Evolutionary conservation across 2,329 filamentous ascomycete genomes (phyloP).

Genomic region (Epichloe gansuensis): DNA sequence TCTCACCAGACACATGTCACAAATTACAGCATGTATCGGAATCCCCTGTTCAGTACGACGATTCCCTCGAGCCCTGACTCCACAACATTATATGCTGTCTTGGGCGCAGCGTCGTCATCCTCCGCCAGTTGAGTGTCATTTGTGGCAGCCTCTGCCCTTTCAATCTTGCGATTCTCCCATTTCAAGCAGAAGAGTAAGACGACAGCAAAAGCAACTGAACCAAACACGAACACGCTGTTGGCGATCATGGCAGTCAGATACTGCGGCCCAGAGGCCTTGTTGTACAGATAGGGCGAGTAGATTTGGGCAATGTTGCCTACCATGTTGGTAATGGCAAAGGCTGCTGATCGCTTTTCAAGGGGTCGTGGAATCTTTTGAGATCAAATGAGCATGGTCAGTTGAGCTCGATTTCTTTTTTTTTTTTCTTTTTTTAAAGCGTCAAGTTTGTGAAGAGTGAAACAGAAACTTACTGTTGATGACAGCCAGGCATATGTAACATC

Average conservation of each 20-base stretch:
- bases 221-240: conserved; percentile 3
- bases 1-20: not conserved
- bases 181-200: conserved; percentile 4
- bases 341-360: conserved; percentile 4
- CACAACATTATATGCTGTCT: not conserved
- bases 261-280: conserved; percentile 1
- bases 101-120: not conserved
- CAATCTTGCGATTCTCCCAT: conserved; percentile 3
- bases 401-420: not conserved
- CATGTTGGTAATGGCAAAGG: conserved; percentile 6
- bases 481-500: conserved; percentile 5
- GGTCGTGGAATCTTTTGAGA: conserved; percentile 1
- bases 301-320: conserved; percentile 5
- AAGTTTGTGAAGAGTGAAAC: not conserved
- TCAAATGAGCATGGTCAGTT: not conserved
- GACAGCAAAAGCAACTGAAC: not conserved
- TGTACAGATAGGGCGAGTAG: conserved; percentile 5
- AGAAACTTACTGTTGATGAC: conserved; percentile 3
- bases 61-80: conserved; percentile 1
- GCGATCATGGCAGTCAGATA: conserved; percentile 6
- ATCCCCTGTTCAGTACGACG: conserved; percentile 3
- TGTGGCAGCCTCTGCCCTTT: not conserved
- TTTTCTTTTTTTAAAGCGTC: too few species aligned
- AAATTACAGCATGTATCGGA: conserved; percentile 2
- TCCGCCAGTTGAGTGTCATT: not conserved